Percentiles rank a stretch among this genome's conserved stretches.
Evolutionary conservation across 1,284 basidiomycete genomes (phyloP).

Genomic region (Ceratobasidium sp.): DNA sequence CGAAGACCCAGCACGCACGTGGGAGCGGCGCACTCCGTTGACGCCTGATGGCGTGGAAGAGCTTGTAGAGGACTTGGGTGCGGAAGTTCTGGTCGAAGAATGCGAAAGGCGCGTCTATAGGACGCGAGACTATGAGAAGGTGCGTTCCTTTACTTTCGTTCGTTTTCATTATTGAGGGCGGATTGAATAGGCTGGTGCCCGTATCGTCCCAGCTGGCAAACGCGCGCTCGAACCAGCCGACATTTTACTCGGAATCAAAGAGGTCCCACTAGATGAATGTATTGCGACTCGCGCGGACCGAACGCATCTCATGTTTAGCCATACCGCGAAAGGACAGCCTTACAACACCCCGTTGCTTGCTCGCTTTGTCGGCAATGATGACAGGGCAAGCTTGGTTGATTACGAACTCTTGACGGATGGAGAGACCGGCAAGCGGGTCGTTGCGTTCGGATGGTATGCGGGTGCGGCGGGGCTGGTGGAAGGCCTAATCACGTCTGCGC

Average conservation of each 20-base stretch:
- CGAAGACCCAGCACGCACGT: conserved; percentile 81
- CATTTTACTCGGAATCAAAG: conserved; percentile 88
- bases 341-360: conserved; percentile 86
- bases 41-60: conserved; percentile 76
- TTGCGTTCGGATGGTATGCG: conserved; percentile 90
- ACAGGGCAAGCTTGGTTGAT: conserved; percentile 67
- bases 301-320: conserved; percentile 89
- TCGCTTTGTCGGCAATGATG: conserved; percentile 58
- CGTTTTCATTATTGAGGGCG: background rate
- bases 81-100: conserved; percentile 77
- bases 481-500: conserved; percentile 79
- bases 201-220: conserved; percentile 57
- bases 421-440: conserved; percentile 73
- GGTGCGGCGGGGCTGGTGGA: conserved; percentile 88
- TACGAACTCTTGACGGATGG: conserved; percentile 80
- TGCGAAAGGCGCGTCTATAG: conserved; percentile 80
- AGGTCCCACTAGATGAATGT: conserved; percentile 76
- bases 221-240: conserved; percentile 69
- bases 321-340: conserved; percentile 85
- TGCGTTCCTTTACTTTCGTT: conserved; percentile 52
- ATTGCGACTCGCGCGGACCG: conserved; percentile 55
- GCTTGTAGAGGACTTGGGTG: conserved; percentile 66
- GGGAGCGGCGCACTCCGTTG: conserved; percentile 88
- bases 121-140: conserved; percentile 71
- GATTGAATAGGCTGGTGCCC: conserved; percentile 74